Base-by-base conservation (phyloP, 2,329 filamentous ascomycete genomes). In the Aspergillus puulaauensis region DNA sequence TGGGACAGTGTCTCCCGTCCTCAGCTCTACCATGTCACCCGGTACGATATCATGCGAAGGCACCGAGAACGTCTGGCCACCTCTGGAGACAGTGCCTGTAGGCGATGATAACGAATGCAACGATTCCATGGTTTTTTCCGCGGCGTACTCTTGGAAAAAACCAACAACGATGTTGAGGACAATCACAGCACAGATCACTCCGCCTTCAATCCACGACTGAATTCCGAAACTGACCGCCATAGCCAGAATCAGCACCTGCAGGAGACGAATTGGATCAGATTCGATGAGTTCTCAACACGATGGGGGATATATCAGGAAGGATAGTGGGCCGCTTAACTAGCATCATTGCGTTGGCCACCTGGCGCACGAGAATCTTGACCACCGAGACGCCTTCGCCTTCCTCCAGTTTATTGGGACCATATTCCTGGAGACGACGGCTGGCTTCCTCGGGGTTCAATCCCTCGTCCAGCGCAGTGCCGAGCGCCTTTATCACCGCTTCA, bases 181-280 rank as follows among this genome's bases (percentile, higher is more conserved):
- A 59, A 86, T 86, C 65, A 86, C 83, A 5, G 81, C 83, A 6
- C 78, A 78, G 57, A 86, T 83, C 44, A 86, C 84, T 53, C 81
- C 83, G 21, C 83, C 83, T 74, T 86, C 83, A 54, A 86, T 81
- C 68, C 79, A 85, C 59, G 84, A 83, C 41, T 78, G 71, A 23
- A 84, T 82, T 37, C 81, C 83, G 66, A 82, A 83, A 67, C 80
- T 81, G 52, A 83, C 79, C 58, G 86, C 86, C 86, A 90, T 90
- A 66, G 90, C 89, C 68, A 90, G 86, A 66, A 91, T 83, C 64
- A 93, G 86, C 58, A 90, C 88, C 88, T 90, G 43, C 33, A 47
- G 3, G 46, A 41, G 43, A 27, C 19, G 43, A 54, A 54, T 47
- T 54, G 51, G 51, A 54, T 54, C 51, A 54, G 51, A 54, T 43